Evolutionary conservation across 2,329 filamentous ascomycete species (phyloP), one percentile per base, ranked within the genome.

Genomic region (Coleophoma crateriformis): DNA sequence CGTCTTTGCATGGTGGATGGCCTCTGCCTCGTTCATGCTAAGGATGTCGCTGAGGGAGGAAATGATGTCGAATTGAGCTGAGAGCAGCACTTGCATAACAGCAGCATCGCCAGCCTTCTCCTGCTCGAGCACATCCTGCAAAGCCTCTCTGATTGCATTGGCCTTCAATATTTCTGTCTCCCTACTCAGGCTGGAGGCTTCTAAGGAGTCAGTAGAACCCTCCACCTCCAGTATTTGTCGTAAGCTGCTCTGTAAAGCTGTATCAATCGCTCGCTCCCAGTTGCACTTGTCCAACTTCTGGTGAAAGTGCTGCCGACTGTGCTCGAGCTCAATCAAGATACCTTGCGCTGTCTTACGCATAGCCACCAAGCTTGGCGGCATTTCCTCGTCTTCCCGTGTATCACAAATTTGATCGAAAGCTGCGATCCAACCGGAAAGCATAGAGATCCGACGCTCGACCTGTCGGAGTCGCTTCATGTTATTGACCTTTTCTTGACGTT

Each of bases 31-130:
- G 50, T 79, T 85, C 84, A 97, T 90, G 34, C 80, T 75, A 58
- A 92, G 80, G 20, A 94, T 88, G 57, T 89, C 87, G 48, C 86
- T 83, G 48, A 99, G 79, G 1, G 90, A 89, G 4, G 88, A 76
- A 53, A 97, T 80, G 2, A 91, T 92, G 61, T 96, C 91, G 59
- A 99, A 95, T 61, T 97, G 92, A 12, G 92, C 89, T 47, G 87
- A 85, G 11, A 97, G 79, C 48, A 99, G 77, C 45, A 88, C 80
- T 67, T 96, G 91, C 61, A 96, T 77, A 56, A 88, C 81, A 15
- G 80, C 82, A 17, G 85, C 81, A 64, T 96, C 90, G 12, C 85
- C 87, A 22, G 79, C 76, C 69, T 86, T 92, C 54, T 97, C 91
- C 61, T 94, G 84, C 48, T 97, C 90, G 11, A 90, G 68, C 17